Conservation (phyloP, 306 rosid genomes). For the Pyrus betulifolia region DNA sequence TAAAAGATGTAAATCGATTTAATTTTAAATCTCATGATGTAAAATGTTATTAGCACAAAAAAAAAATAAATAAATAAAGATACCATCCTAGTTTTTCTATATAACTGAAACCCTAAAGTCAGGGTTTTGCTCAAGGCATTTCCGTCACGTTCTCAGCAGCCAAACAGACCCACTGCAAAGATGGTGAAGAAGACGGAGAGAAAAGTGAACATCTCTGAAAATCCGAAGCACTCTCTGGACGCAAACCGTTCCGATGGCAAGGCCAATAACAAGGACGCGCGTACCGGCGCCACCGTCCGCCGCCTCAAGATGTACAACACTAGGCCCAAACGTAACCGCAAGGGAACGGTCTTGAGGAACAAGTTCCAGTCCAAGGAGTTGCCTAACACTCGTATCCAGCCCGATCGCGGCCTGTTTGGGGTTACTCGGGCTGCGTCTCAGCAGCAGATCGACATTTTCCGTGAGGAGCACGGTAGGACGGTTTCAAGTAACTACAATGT, state of each 20-base stretch:
- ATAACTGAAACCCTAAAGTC: too few species aligned
- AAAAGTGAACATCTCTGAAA: constrained; percentile 65
- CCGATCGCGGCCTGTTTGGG: constrained; percentile 85
- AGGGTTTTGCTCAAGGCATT: background rate
- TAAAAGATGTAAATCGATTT: too few species aligned
- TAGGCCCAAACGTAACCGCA: constrained; percentile 55
- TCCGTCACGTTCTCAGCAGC: background rate
- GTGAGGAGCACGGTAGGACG: constrained; percentile 46
- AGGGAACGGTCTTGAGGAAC: constrained; percentile 48
- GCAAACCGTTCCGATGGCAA: constrained; percentile 51
- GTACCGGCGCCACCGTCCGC: constrained; percentile 80
- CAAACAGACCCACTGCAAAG: too few species aligned
- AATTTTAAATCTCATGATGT: too few species aligned
- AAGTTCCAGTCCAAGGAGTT: constrained; percentile 67
- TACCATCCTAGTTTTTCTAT: too few species aligned
- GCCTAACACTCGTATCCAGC: constrained; percentile 76
- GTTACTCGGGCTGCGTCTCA: constrained; percentile 75
- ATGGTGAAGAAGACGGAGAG: too few species aligned
- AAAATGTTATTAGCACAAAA: too few species aligned
- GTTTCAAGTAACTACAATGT: constrained; percentile 49
- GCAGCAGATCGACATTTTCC: constrained; percentile 69
- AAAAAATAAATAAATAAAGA: too few species aligned
- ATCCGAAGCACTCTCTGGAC: constrained; percentile 89
- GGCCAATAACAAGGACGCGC: constrained; percentile 19
- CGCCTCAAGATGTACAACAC: constrained; percentile 87